Base-by-base conservation (phyloP, 169 alveolate genomes). In the Plasmodium adleri region DNA sequence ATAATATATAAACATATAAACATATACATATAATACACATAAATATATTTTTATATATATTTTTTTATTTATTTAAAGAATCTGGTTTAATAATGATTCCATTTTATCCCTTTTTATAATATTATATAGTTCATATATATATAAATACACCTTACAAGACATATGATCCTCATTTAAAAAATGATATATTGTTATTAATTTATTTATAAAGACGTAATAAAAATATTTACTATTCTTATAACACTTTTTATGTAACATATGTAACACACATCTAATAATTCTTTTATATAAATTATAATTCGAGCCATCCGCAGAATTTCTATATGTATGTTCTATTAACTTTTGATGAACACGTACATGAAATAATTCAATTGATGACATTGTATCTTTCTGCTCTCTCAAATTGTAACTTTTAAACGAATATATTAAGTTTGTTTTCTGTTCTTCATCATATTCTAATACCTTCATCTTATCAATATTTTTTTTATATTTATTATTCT, bases 181-280 rank as follows among this genome's bases (percentile, higher is more conserved):
- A 58, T 83, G 91, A 54, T 83, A 83, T 22, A 83, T 49, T 6
- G 91, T 83, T 17, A 83, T 58, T 70, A 83, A 56, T 56, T 83
- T 83, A 83, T 83, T 83, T 70, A 83, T 62, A 62, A 83, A 83
- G 39, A 83, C 59, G 59, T 83, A 70, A 56, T 73, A 24, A 70
- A 67, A 83, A 63, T 83, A 54, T 43, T 83, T 83, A 45, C 39
- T 83, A 6, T 45, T 73, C 26, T 83, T 56, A 63, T 45, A 83
- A 72, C 91, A 83, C 7, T 70, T 83, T 70, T 28, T 43, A 70
- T 72, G 70, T 70, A 83, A n/a, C 86, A 70, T 59, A 32, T 54
- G 43, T 39, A 83, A 83, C 20, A 68, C 86, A n/a, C 56, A 72
- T 9, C 56, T 50, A 15, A 83, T 83, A 24, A 83, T 71, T 70